Conservation (phyloP, 2,329 filamentous ascomycete genomes). For the Tolypocladium ovalisporum region DNA sequence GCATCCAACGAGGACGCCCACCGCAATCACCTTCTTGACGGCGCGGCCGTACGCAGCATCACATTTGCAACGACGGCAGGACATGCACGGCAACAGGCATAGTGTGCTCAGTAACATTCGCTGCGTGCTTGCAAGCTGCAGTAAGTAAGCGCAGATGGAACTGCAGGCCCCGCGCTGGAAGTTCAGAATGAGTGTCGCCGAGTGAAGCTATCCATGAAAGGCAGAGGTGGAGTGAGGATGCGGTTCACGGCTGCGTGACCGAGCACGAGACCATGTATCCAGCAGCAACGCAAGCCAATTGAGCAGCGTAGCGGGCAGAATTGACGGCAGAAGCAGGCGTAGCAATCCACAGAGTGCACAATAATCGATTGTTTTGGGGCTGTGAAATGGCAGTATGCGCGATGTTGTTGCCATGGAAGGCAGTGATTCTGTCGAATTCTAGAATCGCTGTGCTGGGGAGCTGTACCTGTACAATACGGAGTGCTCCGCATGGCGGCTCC, state of each 20-base stretch:
- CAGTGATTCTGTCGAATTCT: slow-evolving; percentile 16
- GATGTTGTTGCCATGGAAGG: too few species aligned
- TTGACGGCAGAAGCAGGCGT: background rate
- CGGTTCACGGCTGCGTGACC: background rate
- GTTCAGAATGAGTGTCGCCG: background rate
- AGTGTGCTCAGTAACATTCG: background rate
- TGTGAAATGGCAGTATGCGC: background rate
- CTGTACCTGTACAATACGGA: background rate
- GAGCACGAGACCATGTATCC: background rate
- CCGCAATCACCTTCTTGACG: background rate
- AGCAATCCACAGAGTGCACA: background rate
- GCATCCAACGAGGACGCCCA: background rate
- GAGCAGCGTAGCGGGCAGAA: background rate
- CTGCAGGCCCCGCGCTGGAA: background rate
- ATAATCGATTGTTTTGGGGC: background rate
- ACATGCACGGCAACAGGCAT: background rate
- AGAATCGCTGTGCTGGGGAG: slow-evolving; percentile 10
- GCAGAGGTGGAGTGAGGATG: background rate
- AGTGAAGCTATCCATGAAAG: too few species aligned
- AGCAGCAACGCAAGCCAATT: background rate
- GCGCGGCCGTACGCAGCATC: background rate
- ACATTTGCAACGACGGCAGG: background rate
- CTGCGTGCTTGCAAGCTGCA: background rate
- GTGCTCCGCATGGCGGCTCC: background rate
- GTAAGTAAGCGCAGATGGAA: background rate